A percentile compares a stretch with the other conserved stretches of the same genome.
These are phyloP conservation scores for Buxus sempervirens DNA, from an alignment of 164 flowering plant genomes.

Conservation along the genomic window DNA sequence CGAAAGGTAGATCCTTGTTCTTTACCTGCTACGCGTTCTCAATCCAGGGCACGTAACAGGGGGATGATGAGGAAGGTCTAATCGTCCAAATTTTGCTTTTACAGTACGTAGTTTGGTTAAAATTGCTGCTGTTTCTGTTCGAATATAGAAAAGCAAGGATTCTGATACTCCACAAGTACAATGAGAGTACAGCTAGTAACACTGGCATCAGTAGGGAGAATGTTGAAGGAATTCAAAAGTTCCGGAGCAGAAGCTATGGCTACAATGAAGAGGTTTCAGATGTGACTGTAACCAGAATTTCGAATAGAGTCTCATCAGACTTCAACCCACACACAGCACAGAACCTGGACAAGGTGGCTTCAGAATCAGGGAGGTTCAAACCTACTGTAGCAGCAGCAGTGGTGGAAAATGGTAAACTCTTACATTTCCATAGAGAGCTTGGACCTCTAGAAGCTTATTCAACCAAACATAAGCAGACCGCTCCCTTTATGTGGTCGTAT, in stretches of 20 bases:
- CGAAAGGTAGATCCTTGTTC: no score
- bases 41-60: no score
- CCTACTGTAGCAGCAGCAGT: not conserved
- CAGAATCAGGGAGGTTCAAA: constrained; percentile 16
- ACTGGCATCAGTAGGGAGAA: not conserved
- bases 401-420: constrained; percentile 28
- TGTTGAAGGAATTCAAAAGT: not conserved
- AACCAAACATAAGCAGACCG: no score
- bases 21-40: no score
- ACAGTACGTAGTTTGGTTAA: constrained; percentile 41
- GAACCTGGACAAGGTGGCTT: constrained; percentile 19
- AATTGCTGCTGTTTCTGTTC: constrained; percentile 33
- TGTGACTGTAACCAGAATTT: constrained; percentile 16
- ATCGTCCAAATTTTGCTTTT: constrained; percentile 36
- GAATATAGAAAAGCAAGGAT: constrained; percentile 36
- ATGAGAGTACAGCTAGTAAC: constrained; percentile 4
- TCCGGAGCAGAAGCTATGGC: not conserved
- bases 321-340: constrained; percentile 9
- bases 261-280: constrained; percentile 14
- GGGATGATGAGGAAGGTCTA: constrained; percentile 22
- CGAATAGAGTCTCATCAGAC: no score
- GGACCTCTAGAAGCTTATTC: no score
- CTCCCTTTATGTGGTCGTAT: no score
- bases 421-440: no score
- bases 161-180: constrained; percentile 15